Evolutionary conservation across 257 asterid genomes (phyloP), one percentile per base, ranked within the genome.

Genomic region (Solanum chiquidenum): DNA sequence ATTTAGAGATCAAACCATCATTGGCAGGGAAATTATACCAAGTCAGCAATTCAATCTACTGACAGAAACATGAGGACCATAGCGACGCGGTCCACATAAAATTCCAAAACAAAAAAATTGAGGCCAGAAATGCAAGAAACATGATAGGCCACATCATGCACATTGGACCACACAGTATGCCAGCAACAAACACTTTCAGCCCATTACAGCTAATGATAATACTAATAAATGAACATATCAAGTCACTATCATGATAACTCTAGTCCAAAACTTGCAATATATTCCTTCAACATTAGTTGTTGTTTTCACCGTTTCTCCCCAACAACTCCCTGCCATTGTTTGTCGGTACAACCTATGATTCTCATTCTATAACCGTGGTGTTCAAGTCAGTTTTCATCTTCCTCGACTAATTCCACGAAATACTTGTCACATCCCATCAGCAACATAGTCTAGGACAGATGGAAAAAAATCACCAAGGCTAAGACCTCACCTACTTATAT

Each of bases 31-130:
- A 38, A 2, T 25, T n/a, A 31, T 4, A 25, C 20, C 64, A 20
- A 20, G 33, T 9, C 77, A n/a, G 9, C 71, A 55, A 49, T 21
- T 62, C 68, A 25, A 75, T 86, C 80, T n/a, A 25, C 79, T 64
- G 84, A 37, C 68, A 88, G 55, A 18, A 85, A 40, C 18, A 8
- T 37, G 60, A 64, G 90, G 88, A 21, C 86, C 60, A 85, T 31
- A 75, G n/a, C 4, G 8, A n/a, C 12, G 33, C 62, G 74, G 87
- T 29, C 87, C 90, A 80, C 88, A 80, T 29, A 46, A 29, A 80
- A 49, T 29, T 46, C 42, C 68, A 49, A 80, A 80, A 9, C 18
- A 46, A 38, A 80, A 44, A 80, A 80, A 1, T 16, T 80, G 68
- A 46, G 85, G 68, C 42, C 85, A 46, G 20, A 46, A 80, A 80